Percentiles rank a stretch among this genome's conserved stretches.
phyloP scores from a whole-genome alignment of 768 basidiomycete species.

The Boletus pseudopeckii region DNA sequence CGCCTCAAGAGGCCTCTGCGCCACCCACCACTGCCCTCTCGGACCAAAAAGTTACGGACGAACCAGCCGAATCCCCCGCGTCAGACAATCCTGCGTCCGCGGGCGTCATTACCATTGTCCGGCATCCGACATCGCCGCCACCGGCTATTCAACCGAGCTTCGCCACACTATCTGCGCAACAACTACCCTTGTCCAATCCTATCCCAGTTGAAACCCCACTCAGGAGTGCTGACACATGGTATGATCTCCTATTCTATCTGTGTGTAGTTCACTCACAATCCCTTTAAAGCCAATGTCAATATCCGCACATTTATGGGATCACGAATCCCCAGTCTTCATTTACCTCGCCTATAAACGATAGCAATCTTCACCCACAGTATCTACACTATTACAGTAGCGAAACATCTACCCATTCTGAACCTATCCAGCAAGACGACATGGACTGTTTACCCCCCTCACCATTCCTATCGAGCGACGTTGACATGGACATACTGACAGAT shows the following conservation, averaged over 20 bases:
- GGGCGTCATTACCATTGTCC: not conserved
- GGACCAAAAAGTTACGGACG: not conserved
- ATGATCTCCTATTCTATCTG: not conserved
- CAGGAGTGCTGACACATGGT: not conserved
- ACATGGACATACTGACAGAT: constrained; percentile 13
- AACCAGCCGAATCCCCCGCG: no score
- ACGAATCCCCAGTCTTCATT: not conserved
- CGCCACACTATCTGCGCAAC: not conserved
- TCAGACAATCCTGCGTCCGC: no score
- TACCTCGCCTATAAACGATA: not conserved
- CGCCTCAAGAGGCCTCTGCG: not conserved
- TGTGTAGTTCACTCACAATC: not conserved
- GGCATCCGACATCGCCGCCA: not conserved
- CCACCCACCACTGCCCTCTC: not conserved
- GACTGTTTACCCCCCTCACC: constrained; percentile 10
- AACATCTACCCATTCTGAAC: not conserved
- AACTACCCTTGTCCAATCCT: not conserved
- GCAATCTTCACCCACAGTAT: not conserved
- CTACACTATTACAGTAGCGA: not conserved
- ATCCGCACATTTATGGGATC: not conserved
- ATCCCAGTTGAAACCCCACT: not conserved
- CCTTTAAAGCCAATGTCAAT: not conserved
- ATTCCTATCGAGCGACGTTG: constrained; percentile 1
- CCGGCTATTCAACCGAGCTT: not conserved
- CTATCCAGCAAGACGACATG: constrained; percentile 7